These are phyloP conservation scores for Aquilaria malaccensis DNA, from an alignment of 345 rosid species.

Conservation along the genomic window DNA sequence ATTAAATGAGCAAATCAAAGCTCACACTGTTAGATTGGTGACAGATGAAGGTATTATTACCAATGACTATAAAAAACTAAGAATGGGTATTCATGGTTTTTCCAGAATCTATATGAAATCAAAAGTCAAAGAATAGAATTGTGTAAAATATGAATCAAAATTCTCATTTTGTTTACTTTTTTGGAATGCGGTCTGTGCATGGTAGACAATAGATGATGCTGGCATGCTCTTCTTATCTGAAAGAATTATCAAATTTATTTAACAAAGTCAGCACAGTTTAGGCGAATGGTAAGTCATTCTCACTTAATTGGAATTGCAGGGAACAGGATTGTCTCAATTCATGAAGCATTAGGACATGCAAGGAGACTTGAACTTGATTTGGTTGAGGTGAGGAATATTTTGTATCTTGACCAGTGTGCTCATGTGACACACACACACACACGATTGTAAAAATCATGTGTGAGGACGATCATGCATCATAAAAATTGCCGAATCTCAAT, in stretches of 20 bases:
- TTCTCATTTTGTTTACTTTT: not conserved
- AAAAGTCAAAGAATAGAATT: not conserved
- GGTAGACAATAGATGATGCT: not conserved
- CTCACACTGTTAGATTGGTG: conserved; percentile 41
- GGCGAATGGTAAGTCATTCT: not conserved
- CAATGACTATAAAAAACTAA: not conserved
- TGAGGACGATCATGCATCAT: no score
- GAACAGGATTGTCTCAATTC: conserved; percentile 31
- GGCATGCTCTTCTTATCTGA: not conserved
- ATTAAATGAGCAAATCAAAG: conserved; percentile 41
- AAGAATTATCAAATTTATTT: not conserved
- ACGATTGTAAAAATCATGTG: not conserved
- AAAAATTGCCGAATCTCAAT: not conserved
- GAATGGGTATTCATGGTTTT: not conserved
- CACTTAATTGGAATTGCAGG: conserved; percentile 25
- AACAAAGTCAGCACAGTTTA: not conserved
- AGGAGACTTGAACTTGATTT: conserved; percentile 39
- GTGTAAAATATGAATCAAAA: not conserved
- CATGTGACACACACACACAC: not conserved
- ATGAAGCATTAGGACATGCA: conserved; percentile 40
- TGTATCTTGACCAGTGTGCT: not conserved
- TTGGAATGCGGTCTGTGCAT: not conserved
- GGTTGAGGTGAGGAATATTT: conserved; percentile 39
- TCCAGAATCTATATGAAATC: not conserved
- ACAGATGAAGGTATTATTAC: conserved; percentile 36